Evolutionary conservation across 2,329 filamentous ascomycete species (phyloP).

Genomic region (Aspergillus caelatus): DNA sequence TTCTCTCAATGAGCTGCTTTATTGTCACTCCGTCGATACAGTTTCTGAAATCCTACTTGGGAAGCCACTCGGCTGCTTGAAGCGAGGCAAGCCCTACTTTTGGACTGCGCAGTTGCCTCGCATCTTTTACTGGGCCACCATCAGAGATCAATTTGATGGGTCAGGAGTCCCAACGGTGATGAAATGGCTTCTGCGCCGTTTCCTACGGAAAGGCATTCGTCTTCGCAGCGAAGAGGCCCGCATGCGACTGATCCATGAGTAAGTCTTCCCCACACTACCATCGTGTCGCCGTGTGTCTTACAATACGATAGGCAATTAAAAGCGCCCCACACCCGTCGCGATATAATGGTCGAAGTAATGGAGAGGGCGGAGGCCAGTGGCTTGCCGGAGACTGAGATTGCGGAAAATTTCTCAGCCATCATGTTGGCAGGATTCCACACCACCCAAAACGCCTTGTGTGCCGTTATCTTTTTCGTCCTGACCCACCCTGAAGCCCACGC

Average conservation of each 20-base stretch:
- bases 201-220: constrained; percentile 29
- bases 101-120: constrained; percentile 31
- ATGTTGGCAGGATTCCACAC: constrained; percentile 32
- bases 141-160: constrained; percentile 29
- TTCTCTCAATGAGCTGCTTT: constrained; percentile 25
- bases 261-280: neutral
- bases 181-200: constrained; percentile 29
- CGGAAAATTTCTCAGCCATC: constrained; percentile 32
- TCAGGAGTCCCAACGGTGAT: constrained; percentile 29
- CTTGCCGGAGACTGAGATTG: constrained; percentile 26
- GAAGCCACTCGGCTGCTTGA: constrained; percentile 27
- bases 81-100: constrained; percentile 28
- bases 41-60: constrained; percentile 29
- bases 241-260: constrained; percentile 30
- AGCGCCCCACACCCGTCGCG: constrained; percentile 25
- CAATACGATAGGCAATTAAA: constrained; percentile 21
- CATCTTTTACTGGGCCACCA: constrained; percentile 31
- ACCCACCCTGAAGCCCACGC: constrained; percentile 25
- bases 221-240: constrained; percentile 24
- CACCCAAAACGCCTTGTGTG: constrained; percentile 29
- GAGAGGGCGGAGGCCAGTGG: constrained; percentile 21
- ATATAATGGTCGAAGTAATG: constrained; percentile 32
- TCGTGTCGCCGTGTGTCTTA: neutral
- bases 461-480: constrained; percentile 30
- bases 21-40: constrained; percentile 29